phyloP scores from a whole-genome alignment of 2,329 filamentous ascomycete genomes.

The Aspergillus sp. region DNA sequence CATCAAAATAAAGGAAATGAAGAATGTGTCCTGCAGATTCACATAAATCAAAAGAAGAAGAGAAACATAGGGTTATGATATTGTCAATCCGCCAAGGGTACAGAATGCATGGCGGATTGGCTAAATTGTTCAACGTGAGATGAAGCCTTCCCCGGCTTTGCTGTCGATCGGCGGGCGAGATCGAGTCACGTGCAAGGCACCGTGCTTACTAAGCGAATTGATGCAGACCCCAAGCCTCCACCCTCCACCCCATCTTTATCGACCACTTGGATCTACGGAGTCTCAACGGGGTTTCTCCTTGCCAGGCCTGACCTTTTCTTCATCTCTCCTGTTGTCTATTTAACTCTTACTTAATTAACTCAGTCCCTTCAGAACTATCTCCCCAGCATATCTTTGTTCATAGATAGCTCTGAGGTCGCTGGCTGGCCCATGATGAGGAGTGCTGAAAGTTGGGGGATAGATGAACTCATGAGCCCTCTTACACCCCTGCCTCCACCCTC shows the following conservation, averaged over 20 bases:
- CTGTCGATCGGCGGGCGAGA: constrained; percentile 7
- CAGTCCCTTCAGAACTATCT: no score
- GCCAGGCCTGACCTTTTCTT: no score
- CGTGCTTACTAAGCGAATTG: not conserved
- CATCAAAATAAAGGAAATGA: not conserved
- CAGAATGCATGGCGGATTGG: constrained; percentile 17
- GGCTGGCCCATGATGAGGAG: not conserved
- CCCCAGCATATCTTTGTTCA: not conserved
- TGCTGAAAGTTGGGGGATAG: not conserved
- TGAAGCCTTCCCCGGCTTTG: constrained; percentile 17
- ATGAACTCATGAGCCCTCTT: not conserved
- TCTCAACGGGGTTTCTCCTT: no score
- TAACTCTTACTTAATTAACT: no score
- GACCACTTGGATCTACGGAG: no score
- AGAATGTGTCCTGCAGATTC: not conserved
- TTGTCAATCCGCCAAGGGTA: constrained; percentile 17
- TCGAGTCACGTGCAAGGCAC: constrained; percentile 23
- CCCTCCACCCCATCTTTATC: no score
- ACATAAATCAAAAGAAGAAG: not conserved
- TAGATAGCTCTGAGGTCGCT: not conserved
- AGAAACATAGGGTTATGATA: constrained; percentile 3
- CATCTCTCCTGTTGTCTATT: no score
- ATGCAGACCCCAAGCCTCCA: no score
- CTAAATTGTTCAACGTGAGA: constrained; percentile 9
- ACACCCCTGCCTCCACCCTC: constrained; percentile 16